Evolutionary conservation across 2,329 filamentous ascomycete species (phyloP).

Genomic region (Fusarium chaquense): DNA sequence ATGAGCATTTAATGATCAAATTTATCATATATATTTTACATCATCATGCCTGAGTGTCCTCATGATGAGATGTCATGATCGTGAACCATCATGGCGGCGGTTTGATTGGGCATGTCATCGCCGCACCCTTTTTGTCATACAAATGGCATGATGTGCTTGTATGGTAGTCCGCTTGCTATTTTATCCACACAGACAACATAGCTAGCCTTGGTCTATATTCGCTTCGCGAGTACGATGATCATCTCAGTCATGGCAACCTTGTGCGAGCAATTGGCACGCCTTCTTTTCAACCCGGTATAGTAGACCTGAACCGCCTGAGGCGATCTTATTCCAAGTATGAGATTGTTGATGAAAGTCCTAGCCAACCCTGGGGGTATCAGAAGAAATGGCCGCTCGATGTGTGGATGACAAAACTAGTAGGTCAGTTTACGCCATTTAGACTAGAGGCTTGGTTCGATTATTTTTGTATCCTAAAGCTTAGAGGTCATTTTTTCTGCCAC

Average conservation of each 20-base stretch:
- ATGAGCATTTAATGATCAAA: slow-evolving; percentile 47
- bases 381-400: no score
- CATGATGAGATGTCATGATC: slow-evolving; percentile 37
- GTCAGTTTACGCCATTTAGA: no score
- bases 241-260: neutral
- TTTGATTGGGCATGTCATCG: slow-evolving; percentile 4
- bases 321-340: neutral
- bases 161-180: neutral
- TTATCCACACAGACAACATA: neutral
- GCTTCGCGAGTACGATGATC: neutral
- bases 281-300: neutral
- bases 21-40: slow-evolving; percentile 22
- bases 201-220: neutral
- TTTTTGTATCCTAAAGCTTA: no score
- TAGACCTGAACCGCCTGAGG: neutral
- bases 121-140: neutral
- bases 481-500: no score
- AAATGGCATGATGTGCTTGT: neutral
- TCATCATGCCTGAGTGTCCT: slow-evolving; percentile 18
- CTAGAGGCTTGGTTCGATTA: no score
- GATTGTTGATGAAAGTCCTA: no score
- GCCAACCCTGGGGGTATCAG: no score
- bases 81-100: slow-evolving; percentile 21
- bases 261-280: neutral
- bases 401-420: no score